Base-by-base conservation (phyloP, 257 asterid species). In the Nicotiana benthamiana region DNA sequence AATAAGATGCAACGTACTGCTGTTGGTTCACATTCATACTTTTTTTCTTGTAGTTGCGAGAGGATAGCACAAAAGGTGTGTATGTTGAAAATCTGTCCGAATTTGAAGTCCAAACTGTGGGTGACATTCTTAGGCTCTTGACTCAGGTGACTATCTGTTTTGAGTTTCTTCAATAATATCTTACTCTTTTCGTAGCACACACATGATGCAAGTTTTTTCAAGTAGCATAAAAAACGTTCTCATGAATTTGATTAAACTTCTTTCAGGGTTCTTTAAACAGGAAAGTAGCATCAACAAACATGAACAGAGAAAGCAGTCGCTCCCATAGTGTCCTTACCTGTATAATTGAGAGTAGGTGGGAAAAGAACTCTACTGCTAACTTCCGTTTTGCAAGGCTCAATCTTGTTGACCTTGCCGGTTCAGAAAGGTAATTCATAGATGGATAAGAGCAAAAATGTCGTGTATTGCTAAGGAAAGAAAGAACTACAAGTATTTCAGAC, bases 221-320 rank as follows among this genome's bases (percentile, higher is more conserved):
- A 65, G 51, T 77, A 27, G 53, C 81, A 53, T 26, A 30, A 5
- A 5, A 26, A 28, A 26, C 81, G 75, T 77, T 72, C 72, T 62
- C 43, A 75, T 80, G 59, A 81, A 30, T 52, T 17, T 80, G 84
- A 74, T 77, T 80, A 10, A 57, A 52, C 46, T 86, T 79, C 75
- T 82, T 56, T 80, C 63, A 95, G 99, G 99, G 99, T 65, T 90
- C 97, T 82, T 87, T 93, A 79, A 95, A 91, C 75, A 91, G 99
- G 81, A 95, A 77, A 86, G 99, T 95, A 80, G 99, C 98, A 52
- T 92, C 99, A 3, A 95, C 99, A 72, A 93, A 93, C 82, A 95
- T 95, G 99, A 95, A 95, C 88, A 92, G 97, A 88, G 99, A 93
- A 91, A 95, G 99, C 87, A 95, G 99, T 65, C 98, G 99, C 51